Conservation (phyloP, 169 alveolate genomes). For the Ichthyophthirius multifiliis region DNA sequence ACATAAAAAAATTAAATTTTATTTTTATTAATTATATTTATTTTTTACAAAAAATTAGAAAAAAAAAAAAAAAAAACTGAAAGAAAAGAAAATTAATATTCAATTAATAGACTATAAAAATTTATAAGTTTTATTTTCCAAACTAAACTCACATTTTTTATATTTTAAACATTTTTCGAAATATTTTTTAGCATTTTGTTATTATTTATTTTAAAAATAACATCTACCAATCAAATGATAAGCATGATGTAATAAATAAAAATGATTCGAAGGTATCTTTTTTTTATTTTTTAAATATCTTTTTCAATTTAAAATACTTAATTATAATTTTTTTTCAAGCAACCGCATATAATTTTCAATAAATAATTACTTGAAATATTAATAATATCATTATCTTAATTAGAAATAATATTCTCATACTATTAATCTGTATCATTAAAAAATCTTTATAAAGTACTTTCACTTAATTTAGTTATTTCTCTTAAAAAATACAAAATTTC, state of each 20-base stretch:
- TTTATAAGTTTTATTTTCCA: not conserved
- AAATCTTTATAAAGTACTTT: not conserved
- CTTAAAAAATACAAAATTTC: not conserved
- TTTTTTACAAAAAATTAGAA: too few relatives aligned
- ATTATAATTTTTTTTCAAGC: not conserved
- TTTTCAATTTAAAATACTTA: not conserved
- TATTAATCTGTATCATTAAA: not conserved
- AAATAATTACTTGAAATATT: not conserved
- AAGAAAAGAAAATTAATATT: too few relatives aligned
- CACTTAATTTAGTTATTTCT: not conserved
- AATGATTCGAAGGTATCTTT: not conserved
- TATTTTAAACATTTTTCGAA: not conserved
- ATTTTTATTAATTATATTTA: too few relatives aligned
- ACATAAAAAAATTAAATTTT: too few relatives aligned
- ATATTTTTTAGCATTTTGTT: not conserved
- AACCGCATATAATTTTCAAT: not conserved
- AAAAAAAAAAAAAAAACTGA: too few relatives aligned
- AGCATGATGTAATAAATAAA: not conserved
- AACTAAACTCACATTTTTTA: slow-evolving; percentile 3
- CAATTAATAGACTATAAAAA: too few relatives aligned
- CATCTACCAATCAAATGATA: not conserved
- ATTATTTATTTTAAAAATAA: not conserved
- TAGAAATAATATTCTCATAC: not conserved
- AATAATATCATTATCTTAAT: not conserved
- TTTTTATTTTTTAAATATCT: not conserved